phyloP scores from a whole-genome alignment of 164 flowering plant genomes.

The Magnolia sinica region DNA sequence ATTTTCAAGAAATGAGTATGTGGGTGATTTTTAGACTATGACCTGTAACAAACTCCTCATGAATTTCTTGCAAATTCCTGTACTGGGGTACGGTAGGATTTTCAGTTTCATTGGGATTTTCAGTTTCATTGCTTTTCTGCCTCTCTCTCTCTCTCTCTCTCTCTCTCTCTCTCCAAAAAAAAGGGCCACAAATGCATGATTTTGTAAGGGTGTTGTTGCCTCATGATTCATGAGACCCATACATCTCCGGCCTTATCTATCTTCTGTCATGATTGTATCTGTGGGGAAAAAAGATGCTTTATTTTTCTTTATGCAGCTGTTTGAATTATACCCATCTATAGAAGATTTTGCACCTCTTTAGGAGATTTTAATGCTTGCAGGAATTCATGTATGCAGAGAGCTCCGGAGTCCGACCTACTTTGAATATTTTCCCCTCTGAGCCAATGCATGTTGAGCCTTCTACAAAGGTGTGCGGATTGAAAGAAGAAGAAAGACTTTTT shows the following conservation, averaged over 20 bases:
- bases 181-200: too few relatives aligned
- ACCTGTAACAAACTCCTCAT: constrained; percentile 30
- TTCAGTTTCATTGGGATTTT: constrained; percentile 10
- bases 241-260: constrained; percentile 9
- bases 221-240: constrained; percentile 12
- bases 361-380: constrained; percentile 11
- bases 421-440: constrained; percentile 97
- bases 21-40: constrained; percentile 18
- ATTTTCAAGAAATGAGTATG: not conserved
- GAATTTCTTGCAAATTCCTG: constrained; percentile 26
- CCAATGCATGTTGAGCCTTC: constrained; percentile 96
- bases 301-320: not conserved
- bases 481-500: constrained; percentile 2
- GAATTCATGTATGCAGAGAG: constrained; percentile 43
- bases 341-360: not conserved
- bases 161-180: not conserved
- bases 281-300: not conserved
- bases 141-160: constrained; percentile 1
- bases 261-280: constrained; percentile 16
- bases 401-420: constrained; percentile 72
- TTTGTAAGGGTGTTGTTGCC: too few relatives aligned
- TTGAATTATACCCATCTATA: not conserved
- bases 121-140: constrained; percentile 10
- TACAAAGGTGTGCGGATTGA: constrained; percentile 31
- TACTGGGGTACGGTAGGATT: constrained; percentile 21